Percentiles rank a stretch among this genome's conserved stretches.
phyloP scores from a whole-genome alignment of 306 rosid genomes.

The Luffa aegyptiaca region DNA sequence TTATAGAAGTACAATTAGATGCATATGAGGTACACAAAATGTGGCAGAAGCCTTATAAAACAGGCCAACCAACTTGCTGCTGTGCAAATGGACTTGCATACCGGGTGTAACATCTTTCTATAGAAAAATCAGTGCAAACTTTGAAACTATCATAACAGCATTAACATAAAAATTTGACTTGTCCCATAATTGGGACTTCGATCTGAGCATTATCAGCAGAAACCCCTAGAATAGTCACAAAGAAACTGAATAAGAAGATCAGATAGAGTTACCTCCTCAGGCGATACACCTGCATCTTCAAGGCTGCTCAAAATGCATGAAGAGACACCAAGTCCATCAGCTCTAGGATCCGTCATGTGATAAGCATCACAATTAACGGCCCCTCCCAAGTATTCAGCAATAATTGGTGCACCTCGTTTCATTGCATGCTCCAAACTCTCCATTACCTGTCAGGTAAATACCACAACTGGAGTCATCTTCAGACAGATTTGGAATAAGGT shows the following conservation, averaged over 20 bases:
- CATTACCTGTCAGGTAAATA: slow-evolving; percentile 47
- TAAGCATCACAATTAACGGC: slow-evolving; percentile 96
- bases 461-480: background rate
- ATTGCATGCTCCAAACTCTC: slow-evolving; percentile 97
- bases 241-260: background rate
- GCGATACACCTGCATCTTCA: slow-evolving; percentile 97
- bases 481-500: background rate
- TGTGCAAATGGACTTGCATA: background rate
- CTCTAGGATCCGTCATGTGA: slow-evolving; percentile 99
- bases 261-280: slow-evolving; percentile 64
- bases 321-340: slow-evolving; percentile 97
- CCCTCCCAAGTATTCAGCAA: slow-evolving; percentile 97
- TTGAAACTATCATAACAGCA: background rate
- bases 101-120: background rate
- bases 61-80: background rate
- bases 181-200: background rate
- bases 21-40: background rate
- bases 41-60: background rate
- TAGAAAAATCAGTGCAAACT: background rate
- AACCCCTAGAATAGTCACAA: background rate
- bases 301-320: slow-evolving; percentile 87
- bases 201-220: background rate
- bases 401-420: slow-evolving; percentile 87
- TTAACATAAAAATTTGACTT: background rate
- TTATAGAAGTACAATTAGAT: background rate